These are phyloP conservation scores for Seiridium cupressi DNA, from an alignment of 2,329 filamentous ascomycete species.

Conservation along the genomic window DNA sequence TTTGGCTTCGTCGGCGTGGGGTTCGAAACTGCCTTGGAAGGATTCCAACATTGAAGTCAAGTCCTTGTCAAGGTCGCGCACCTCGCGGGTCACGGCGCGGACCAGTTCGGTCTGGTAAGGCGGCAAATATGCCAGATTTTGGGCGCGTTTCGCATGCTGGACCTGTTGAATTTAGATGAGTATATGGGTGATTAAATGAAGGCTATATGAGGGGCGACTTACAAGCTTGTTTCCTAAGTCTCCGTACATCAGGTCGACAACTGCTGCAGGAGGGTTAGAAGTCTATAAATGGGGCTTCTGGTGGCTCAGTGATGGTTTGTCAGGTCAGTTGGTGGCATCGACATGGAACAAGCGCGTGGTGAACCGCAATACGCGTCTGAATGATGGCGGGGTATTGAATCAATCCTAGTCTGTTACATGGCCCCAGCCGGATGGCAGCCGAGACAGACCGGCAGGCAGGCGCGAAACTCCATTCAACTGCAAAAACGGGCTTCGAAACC, in stretches of 20 bases:
- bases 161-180: constrained; percentile 54
- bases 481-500: no score
- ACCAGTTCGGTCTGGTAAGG: constrained; percentile 92
- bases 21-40: constrained; percentile 83
- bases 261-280: background rate
- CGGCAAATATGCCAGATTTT: constrained; percentile 80
- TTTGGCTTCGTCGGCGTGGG: constrained; percentile 74
- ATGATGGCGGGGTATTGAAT: background rate
- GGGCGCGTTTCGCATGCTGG: constrained; percentile 92
- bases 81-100: constrained; percentile 83
- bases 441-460: background rate
- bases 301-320: background rate
- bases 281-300: background rate
- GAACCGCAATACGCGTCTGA: background rate
- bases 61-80: constrained; percentile 89
- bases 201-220: constrained; percentile 23
- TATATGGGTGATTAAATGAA: constrained; percentile 5
- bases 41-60: constrained; percentile 76
- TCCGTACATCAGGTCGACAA: constrained; percentile 68
- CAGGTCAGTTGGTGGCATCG: background rate
- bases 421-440: background rate
- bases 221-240: constrained; percentile 86
- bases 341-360: background rate
- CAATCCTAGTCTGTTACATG: background rate
- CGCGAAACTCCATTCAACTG: no score